phyloP scores from a whole-genome alignment of 1,284 basidiomycete genomes.

The Butyriboletus regius region DNA sequence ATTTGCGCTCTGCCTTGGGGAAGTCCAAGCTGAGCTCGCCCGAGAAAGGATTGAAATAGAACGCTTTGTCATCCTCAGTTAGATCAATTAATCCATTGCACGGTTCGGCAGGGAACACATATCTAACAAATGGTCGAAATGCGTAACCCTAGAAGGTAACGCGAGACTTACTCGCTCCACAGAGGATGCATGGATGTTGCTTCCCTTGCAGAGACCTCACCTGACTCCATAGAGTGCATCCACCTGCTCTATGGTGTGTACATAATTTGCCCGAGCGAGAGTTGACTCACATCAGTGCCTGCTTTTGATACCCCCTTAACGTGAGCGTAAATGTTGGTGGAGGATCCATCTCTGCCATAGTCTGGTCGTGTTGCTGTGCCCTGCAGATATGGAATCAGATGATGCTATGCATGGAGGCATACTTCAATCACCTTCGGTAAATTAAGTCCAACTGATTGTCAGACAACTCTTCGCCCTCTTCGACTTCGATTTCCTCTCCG shows the following conservation, averaged over 20 bases:
- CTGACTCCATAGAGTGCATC: constrained; percentile 86
- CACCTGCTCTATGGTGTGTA: constrained; percentile 47
- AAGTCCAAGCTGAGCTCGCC: constrained; percentile 89
- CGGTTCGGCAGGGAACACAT: constrained; percentile 58
- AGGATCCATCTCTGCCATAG: constrained; percentile 77
- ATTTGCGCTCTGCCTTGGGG: constrained; percentile 72
- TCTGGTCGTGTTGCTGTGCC: constrained; percentile 74
- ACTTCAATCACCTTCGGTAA: constrained; percentile 58
- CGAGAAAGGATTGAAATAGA: constrained; percentile 89
- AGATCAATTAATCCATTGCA: constrained; percentile 54
- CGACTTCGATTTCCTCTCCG: constrained; percentile 63
- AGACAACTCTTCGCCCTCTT: constrained; percentile 70
- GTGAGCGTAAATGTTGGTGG: constrained; percentile 71
- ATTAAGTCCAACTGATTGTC: constrained; percentile 74
- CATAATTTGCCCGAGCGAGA: neutral
- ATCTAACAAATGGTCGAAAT: constrained; percentile 41
- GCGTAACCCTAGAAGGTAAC: neutral
- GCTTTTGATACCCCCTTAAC: constrained; percentile 87
- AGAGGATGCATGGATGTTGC: constrained; percentile 80
- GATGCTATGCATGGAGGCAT: neutral
- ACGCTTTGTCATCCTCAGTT: constrained; percentile 60
- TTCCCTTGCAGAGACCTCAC: constrained; percentile 62
- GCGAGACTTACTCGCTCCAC: constrained; percentile 75
- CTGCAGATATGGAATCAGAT: constrained; percentile 38
- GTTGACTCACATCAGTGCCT: constrained; percentile 66